These are phyloP conservation scores for Phaeosphaeria sp. DNA, from an alignment of 2,329 filamentous ascomycete genomes.

Conservation along the genomic window DNA sequence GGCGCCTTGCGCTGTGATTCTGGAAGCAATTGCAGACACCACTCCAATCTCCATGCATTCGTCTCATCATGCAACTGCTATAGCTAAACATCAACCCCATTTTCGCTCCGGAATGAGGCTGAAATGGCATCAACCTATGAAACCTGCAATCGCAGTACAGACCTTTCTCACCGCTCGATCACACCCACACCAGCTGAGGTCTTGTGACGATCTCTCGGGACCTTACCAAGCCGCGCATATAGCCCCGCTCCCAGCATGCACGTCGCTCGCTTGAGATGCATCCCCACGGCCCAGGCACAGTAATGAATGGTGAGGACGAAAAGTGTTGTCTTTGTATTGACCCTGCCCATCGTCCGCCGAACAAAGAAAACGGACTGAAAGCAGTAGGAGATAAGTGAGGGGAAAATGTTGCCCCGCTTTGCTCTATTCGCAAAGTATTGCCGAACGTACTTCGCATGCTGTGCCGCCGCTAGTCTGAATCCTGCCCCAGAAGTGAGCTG, in stretches of 20 bases:
- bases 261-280: not conserved
- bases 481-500: not conserved
- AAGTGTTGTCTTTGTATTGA: not conserved
- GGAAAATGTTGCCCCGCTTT: not conserved
- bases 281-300: not conserved
- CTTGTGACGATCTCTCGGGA: constrained; percentile 1
- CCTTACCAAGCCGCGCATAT: not conserved
- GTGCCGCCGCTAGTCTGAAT: not conserved
- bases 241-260: not conserved
- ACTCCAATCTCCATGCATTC: no score
- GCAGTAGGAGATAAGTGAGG: not conserved
- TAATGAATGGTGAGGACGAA: not conserved
- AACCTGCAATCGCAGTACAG: not conserved
- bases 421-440: not conserved
- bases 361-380: not conserved
- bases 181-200: not conserved
- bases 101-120: not conserved
- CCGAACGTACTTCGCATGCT: not conserved
- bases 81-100: no score
- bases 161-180: not conserved
- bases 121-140: not conserved
- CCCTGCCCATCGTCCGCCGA: not conserved
- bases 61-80: no score
- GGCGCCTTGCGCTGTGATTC: no score
- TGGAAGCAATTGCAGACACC: no score